A percentile compares a stretch with the other conserved stretches of the same genome.
Conservation (phyloP, 805 yeast species). For the Cyberlindnera maritima region DNA sequence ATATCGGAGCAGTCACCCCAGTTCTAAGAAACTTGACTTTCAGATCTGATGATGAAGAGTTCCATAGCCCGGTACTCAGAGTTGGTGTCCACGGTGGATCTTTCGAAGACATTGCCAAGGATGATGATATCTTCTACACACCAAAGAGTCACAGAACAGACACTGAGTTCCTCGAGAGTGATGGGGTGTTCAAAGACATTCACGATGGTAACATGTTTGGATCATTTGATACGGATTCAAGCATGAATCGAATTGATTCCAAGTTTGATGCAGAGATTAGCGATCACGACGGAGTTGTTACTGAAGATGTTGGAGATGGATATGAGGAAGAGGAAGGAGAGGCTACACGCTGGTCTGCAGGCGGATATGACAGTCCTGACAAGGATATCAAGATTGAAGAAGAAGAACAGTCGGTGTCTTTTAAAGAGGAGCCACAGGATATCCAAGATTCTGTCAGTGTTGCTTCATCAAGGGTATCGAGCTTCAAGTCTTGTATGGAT, state of each 20-base stretch:
- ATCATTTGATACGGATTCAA: constrained; percentile 5
- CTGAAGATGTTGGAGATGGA: constrained; percentile 3
- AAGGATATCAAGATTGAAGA: neutral
- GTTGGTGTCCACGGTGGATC: constrained; percentile 19
- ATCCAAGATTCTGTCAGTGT: neutral
- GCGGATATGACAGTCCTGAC: neutral
- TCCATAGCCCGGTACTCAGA: constrained; percentile 21
- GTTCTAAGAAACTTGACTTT: constrained; percentile 1
- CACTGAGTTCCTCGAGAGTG: constrained; percentile 6
- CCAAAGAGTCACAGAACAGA: constrained; percentile 22
- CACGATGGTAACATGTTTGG: constrained; percentile 4
- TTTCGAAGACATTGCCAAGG: constrained; percentile 12
- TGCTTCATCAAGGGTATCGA: constrained; percentile 11
- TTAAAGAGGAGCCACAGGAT: neutral
- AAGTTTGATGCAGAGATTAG: constrained; percentile 1
- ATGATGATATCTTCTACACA: constrained; percentile 24
- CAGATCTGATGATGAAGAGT: constrained; percentile 24
- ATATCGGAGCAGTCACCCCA: too few species aligned
- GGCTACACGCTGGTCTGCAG: constrained; percentile 11
- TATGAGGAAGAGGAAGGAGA: constrained; percentile 6
- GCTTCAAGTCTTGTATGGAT: constrained; percentile 25
- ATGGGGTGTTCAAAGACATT: neutral
- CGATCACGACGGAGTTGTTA: constrained; percentile 1
- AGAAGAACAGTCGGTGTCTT: too few species aligned
- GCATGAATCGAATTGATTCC: constrained; percentile 1